These are phyloP conservation scores for Leptographium radiaticola DNA, from an alignment of 2,329 filamentous ascomycete genomes.

Conservation along the genomic window DNA sequence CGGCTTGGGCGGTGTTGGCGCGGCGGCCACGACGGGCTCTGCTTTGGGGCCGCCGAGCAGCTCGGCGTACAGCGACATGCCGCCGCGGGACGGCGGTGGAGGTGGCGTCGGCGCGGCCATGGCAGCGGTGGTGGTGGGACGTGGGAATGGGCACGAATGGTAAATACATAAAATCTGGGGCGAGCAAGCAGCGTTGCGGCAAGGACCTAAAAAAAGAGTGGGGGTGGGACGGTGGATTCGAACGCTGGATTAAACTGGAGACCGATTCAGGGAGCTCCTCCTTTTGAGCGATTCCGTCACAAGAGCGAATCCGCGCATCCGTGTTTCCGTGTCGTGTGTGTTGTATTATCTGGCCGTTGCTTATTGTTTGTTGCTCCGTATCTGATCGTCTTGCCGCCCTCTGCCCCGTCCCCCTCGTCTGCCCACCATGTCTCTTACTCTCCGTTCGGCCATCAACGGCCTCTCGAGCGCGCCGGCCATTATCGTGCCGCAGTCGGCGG, in stretches of 20 bases:
- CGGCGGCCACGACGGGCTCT: conserved; percentile 14
- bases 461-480: conserved; percentile 41
- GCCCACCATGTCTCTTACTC: conserved; percentile 33
- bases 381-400: too few relatives aligned
- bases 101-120: conserved; percentile 22
- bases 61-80: conserved; percentile 72
- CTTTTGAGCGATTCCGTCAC: too few relatives aligned
- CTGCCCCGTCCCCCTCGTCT: too few relatives aligned
- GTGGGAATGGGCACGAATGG: not conserved
- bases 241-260: too few relatives aligned
- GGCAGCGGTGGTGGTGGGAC: not conserved
- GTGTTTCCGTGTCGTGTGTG: too few relatives aligned
- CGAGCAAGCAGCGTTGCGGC: not conserved
- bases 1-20: conserved; percentile 29
- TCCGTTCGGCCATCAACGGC: conserved; percentile 37
- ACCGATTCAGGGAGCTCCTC: too few relatives aligned
- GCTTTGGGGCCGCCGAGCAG: conserved; percentile 49
- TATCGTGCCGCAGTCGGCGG: conserved; percentile 50
- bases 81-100: conserved; percentile 22
- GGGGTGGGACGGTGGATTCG: not conserved
- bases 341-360: too few relatives aligned
- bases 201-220: not conserved
- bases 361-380: too few relatives aligned
- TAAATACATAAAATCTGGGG: not conserved
- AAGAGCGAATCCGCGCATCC: too few relatives aligned